Evolutionary conservation across 2,329 filamentous ascomycete genomes (phyloP).

Genomic region (Thielaviopsis punctulata): DNA sequence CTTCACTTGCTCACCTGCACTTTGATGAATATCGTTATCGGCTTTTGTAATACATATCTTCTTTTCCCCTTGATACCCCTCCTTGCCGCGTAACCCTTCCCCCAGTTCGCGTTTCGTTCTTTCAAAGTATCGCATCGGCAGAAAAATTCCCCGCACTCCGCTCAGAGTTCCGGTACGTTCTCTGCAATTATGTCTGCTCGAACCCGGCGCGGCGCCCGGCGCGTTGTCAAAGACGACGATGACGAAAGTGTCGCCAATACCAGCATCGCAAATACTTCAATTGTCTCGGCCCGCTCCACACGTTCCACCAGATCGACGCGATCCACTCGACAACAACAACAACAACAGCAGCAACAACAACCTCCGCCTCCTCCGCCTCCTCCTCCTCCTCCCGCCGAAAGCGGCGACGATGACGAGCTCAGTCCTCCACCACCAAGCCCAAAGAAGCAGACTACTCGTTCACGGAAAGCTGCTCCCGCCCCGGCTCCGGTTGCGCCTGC

Average conservation of each 20-base stretch:
- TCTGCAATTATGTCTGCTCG: constrained; percentile 23
- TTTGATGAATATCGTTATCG: too few relatives aligned
- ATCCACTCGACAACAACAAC: not conserved
- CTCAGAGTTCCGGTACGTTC: constrained; percentile 15
- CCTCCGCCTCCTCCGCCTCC: too few relatives aligned
- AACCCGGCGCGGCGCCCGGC: constrained; percentile 18
- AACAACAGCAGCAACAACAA: not conserved
- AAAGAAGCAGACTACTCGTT: constrained; percentile 21
- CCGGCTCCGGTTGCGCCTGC: not conserved
- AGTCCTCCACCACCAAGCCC: not conserved
- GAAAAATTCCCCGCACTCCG: constrained; percentile 5
- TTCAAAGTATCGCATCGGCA: not conserved
- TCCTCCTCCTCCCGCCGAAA: too few relatives aligned
- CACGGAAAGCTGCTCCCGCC: constrained; percentile 18
- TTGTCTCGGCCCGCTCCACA: constrained; percentile 6
- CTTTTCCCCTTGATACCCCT: constrained; percentile 2
- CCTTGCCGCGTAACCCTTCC: not conserved
- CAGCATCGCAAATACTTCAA: constrained; percentile 25
- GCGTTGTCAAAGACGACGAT: constrained; percentile 62
- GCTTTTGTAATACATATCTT: not conserved
- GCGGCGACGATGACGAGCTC: constrained; percentile 5
- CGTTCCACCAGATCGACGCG: not conserved
- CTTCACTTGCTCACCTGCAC: not conserved
- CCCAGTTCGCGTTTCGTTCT: not conserved
- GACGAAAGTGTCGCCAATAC: constrained; percentile 32